Evolutionary conservation across 1,139 yeast species (phyloP), one percentile per base, ranked within the genome.

Genomic region (Diutina neorugosa): DNA sequence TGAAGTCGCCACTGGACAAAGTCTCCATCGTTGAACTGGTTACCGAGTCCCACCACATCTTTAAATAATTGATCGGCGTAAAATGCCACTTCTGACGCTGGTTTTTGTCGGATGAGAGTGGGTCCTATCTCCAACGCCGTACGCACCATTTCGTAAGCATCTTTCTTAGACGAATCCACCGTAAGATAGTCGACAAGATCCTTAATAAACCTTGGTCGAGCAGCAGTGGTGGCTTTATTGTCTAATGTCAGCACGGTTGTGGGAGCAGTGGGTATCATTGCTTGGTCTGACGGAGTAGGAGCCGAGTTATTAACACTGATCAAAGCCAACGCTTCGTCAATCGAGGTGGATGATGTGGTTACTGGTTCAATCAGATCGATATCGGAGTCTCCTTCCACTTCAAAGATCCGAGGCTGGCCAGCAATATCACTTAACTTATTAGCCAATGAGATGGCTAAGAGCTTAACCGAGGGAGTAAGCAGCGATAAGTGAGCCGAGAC

Each of bases 121-220:
- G 50, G 50, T 2, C 50, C 50, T 1, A 18, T 18, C 9, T 46
- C 50, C 7, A 46, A 34, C 5, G 50, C 50, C 8, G 21, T 12
- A 8, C 50, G 37, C 11, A 16, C 40, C 50, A 46, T 46, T 27
- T 46, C 50, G 31, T 46, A 46, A 18, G 50, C 50, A 16, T 46
- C 50, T 12, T 46, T 34, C 16, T 46, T 46, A 3, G 20, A 16
- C 7, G 14, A 9, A 20, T 46, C 50, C 9, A 46, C 40, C 2
- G 12, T 14, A 12, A 46, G 40, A 20, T 25, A 46, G 4, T n/a
- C 50, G n/a, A 46, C 19, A 0, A 46, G 23, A 18, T 46, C 50
- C 21, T 46, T 46, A 20, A 46, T 46, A n/a, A 27, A 46, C 6
- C 20, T 14, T 6, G 50, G 50, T 16, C 27, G 27, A 9, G 50